phyloP scores from a whole-genome alignment of 495 filamentous ascomycete genomes.

The Daldinia caldariorum region DNA sequence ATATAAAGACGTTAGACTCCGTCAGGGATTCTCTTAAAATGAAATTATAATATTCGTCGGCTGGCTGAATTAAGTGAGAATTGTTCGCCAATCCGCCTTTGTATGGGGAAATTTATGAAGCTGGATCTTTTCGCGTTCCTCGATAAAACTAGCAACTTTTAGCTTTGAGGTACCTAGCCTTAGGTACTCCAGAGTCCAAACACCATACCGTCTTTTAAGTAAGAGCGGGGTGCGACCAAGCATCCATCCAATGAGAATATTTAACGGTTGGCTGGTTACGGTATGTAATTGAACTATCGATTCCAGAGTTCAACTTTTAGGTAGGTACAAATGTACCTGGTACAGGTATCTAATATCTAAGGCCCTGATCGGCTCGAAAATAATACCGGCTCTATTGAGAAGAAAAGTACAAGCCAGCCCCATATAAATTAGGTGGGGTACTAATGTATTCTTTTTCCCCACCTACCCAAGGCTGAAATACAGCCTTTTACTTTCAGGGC shows the following conservation, averaged over 20 bases:
- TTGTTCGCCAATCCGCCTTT: not conserved
- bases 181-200: not conserved
- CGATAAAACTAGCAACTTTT: constrained; percentile 21
- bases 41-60: constrained; percentile 28
- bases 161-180: constrained; percentile 14
- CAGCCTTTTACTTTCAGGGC: too few relatives aligned
- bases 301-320: not conserved
- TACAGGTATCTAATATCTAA: too few relatives aligned
- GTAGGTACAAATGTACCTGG: not conserved
- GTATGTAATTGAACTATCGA: not conserved
- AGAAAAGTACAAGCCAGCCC: too few relatives aligned
- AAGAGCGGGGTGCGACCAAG: not conserved
- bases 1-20: constrained; percentile 34
- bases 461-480: too few relatives aligned
- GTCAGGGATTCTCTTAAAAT: constrained; percentile 17
- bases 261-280: not conserved
- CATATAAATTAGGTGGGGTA: too few relatives aligned
- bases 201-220: not conserved
- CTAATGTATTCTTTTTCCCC: too few relatives aligned
- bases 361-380: too few relatives aligned
- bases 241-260: not conserved
- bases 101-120: constrained; percentile 42
- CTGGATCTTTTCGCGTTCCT: constrained; percentile 25
- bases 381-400: too few relatives aligned
- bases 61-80: not conserved